Base-by-base conservation (phyloP, 2,329 filamentous ascomycete species). In the Xylaria sp. region DNA sequence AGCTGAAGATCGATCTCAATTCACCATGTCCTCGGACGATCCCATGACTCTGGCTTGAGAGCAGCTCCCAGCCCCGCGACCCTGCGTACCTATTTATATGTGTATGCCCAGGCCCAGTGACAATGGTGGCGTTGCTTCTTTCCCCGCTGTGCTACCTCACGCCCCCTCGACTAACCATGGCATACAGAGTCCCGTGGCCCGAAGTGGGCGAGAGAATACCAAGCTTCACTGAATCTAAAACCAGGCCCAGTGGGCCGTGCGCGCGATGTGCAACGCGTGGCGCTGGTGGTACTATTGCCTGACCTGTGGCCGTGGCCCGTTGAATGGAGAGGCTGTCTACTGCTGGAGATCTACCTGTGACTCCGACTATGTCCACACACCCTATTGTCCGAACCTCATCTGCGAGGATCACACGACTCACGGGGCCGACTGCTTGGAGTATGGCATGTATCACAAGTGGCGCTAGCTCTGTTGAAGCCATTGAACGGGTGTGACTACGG, bases 251-350 rank as follows among this genome's bases (percentile, higher is more conserved):
- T 10, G 42, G 30, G 7, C 42, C 52, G 58, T 54, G 23, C 23
- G 23, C 7, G 46, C 23, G 16, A 67, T 67, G 65, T 66, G 65
- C 60, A 60, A 66, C 53, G 65, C 65, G 35, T 67, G 65, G 65
- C 65, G 65, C 34, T 69, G 67, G 67, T 65, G 61, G 59, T 67
- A 64, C 50, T 69, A 65, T 42, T 69, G 67, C 58, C 35, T 63
- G 30, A 58, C 54, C 19, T 69, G 66, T 47, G 66, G 66, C 39
- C 63, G 67, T 4, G 66, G 67, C 19, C 67, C 67, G 4, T 51
- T 69, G 35, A 65, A 65, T 16, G 55, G 54, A 6, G 55, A 63
- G 56, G 59, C 58, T 10, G 56, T 67, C 4, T 67, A 61, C 55
- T 61, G 23, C 53, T 69, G 67, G 67, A 53, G 60, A 50, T 61